Evolutionary conservation across 768 basidiomycete species (phyloP), one percentile per base, ranked within the genome.

Genomic region (Termitomyces heimii): DNA sequence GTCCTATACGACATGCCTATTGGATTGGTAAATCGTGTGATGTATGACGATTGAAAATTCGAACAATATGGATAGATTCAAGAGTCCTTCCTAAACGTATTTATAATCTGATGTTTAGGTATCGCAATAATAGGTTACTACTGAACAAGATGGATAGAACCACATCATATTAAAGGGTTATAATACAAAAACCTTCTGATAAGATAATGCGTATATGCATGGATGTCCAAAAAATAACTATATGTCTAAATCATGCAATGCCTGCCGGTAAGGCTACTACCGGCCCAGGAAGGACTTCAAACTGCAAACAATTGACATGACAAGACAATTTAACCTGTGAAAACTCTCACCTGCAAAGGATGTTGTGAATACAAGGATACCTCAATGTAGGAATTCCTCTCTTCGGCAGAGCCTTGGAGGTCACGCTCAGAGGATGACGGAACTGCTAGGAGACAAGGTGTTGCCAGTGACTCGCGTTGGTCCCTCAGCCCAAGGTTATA

Each of bases 1-100:
- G 84, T 85, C 57, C 70, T 89, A 39, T 90, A 90, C 68, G 92
- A 94, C 68, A 82, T 94, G 60, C 92, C 92, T 4, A 83, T 91
- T 51, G 87, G 88, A 13, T 67, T 91, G 44, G 88, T 93, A 31
- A 92, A 92, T 63, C 83, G 86, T 50, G 83, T 89, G 47, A 64
- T 89, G 32, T 92, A 91, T 57, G 61, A 55, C 20, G 13, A 22
- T 54, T 31, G 31, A 45, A 52, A 57, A 29, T 49, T 28, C 20
- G 43, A 56, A n/a, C 37, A 39, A 40, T 28, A 44, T 26, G 31
- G 32, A 32, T 54, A 16, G 34, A 34, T 20, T 43, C n/a, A 31
- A 5, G 18, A 50, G 34, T 10, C 4, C 18, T 4, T 4, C 16
- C 22, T 2, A 9, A 16, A 37, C 35, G 14, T 37, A 8, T 44